Evolutionary conservation across 805 yeast genomes (phyloP).

Genomic region (Sugiyamaella americana): DNA sequence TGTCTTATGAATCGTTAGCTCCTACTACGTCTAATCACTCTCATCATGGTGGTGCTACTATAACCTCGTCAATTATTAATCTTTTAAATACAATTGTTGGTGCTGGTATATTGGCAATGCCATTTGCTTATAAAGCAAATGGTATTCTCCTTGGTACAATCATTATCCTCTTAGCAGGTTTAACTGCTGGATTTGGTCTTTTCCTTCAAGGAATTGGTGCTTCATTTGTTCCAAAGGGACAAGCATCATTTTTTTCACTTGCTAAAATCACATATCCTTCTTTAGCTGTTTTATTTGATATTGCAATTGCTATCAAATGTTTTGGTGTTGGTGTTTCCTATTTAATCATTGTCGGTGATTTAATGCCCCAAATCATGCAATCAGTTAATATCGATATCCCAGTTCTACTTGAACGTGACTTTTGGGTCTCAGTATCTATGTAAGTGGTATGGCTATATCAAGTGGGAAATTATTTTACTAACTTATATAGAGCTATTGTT

Average conservation of each 20-base stretch:
- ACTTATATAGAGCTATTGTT: too few species aligned
- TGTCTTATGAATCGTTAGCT: neutral
- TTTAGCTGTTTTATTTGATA: slow-evolving; percentile 59
- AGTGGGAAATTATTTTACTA: too few species aligned
- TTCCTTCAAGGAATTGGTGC: slow-evolving; percentile 57
- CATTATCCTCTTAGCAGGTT: slow-evolving; percentile 53
- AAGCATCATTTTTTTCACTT: slow-evolving; percentile 64
- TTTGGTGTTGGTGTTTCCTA: slow-evolving; percentile 77
- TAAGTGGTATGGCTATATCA: too few species aligned
- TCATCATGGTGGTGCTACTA: slow-evolving; percentile 27
- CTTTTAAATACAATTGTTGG: slow-evolving; percentile 60
- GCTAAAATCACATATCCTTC: slow-evolving; percentile 65
- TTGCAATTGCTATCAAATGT: slow-evolving; percentile 70
- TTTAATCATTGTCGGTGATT: slow-evolving; percentile 65
- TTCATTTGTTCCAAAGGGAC: slow-evolving; percentile 47
- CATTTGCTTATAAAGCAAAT: slow-evolving; percentile 60
- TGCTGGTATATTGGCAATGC: slow-evolving; percentile 73
- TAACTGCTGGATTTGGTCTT: slow-evolving; percentile 61
- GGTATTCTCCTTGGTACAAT: slow-evolving; percentile 52
- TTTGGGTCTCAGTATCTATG: slow-evolving; percentile 45
- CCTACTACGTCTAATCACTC: neutral
- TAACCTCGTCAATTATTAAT: slow-evolving; percentile 52
- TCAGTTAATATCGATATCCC: slow-evolving; percentile 13
- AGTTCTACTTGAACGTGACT: slow-evolving; percentile 31
- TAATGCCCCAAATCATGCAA: slow-evolving; percentile 51